Evolutionary conservation across 345 rosid genomes (phyloP), one percentile per base, ranked within the genome.

Genomic region (Salix viminalis): DNA sequence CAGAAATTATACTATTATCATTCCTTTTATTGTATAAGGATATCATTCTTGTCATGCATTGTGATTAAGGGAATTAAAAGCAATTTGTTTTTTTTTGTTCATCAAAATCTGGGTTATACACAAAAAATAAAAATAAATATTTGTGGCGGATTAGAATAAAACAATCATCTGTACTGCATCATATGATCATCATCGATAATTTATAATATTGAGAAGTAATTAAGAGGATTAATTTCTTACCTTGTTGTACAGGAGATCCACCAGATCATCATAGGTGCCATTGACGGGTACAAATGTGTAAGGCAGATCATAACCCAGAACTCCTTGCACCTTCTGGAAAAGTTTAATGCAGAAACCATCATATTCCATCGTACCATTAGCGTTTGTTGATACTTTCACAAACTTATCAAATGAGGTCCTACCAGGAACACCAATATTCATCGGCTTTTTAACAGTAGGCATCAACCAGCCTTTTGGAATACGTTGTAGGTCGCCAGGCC

Each of bases 331-430:
- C 80, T 76, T 28, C 1, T 48, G 0, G 30, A 90, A 90, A 36
- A 90, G 88, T 12, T 79, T 71, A 24, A 88, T 84, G 85, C 91
- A 88, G 68, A 84, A 90, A 34, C 93, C 91, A 41, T 41, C 75
- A 56, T 75, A 88, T 8, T 15, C 1, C 69, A 14, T 34, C 3
- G 44, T 75, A 54, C 62, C 69, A 39, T 30, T n/a, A 39, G 32
- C 76, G 13, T 75, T 75, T 12, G 19, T 21, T 14, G 30, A 77
- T 48, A 83, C 85, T 73, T 71, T 85, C 15, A 87, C 90, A 52
- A 90, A 90, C 75, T 61, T 83, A 42, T 83, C 76, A 15, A 90
- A 88, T 11, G 82, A 23, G 1, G 89, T 85, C 42, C 75, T 81
- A 1, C 60, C 80, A 1, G 91, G 91, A 70, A 90, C 87, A 54